Percentiles rank a stretch among this genome's conserved stretches.
These are phyloP conservation scores for Crithidia sp. DNA, from an alignment of 208 protist genomes.

Conservation along the genomic window DNA sequence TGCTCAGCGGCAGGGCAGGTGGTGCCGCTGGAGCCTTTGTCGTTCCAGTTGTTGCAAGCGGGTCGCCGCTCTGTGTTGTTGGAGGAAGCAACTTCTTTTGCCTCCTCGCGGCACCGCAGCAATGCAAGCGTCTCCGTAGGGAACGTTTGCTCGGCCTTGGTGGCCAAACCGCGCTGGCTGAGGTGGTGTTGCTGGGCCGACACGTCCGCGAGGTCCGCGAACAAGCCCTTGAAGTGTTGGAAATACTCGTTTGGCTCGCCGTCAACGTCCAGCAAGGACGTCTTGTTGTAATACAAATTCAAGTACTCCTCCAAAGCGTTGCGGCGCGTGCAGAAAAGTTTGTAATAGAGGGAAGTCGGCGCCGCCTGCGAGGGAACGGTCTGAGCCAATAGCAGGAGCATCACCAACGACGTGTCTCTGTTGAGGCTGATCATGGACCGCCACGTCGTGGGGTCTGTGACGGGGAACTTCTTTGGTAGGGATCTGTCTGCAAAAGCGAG, in stretches of 20 bases:
- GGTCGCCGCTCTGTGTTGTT: neutral
- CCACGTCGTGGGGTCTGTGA: neutral
- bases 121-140: neutral
- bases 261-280: neutral
- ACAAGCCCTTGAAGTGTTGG: neutral
- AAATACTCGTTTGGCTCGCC: neutral
- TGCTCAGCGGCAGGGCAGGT: neutral
- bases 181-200: neutral
- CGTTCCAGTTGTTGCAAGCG: neutral
- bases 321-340: neutral
- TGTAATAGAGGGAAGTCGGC: neutral
- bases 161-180: neutral
- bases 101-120: neutral
- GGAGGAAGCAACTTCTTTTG: neutral
- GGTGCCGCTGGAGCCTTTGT: neutral
- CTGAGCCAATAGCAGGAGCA: neutral
- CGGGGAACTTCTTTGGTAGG: neutral
- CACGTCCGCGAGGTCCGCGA: neutral
- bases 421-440: neutral
- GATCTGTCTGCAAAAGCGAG: neutral
- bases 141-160: neutral
- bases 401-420: neutral
- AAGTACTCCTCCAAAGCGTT: neutral
- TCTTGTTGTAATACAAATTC: neutral
- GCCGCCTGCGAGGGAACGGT: neutral